Evolutionary conservation across 2,329 filamentous ascomycete genomes (phyloP), one percentile per base, ranked within the genome.

Genomic region (Fusarium dlaminii): DNA sequence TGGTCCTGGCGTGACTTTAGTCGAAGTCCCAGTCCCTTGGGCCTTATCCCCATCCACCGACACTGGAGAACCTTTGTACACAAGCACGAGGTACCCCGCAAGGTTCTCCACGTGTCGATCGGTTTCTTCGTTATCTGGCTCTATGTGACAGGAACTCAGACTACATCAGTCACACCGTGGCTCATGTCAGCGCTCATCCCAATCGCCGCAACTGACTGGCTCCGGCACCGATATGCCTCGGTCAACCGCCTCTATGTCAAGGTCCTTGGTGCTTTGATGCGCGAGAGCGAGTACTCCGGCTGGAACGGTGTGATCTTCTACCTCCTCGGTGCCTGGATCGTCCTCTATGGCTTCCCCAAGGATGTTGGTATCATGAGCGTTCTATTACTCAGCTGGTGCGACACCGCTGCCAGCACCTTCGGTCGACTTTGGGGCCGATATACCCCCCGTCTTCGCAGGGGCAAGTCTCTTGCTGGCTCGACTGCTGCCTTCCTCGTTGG

Each of bases 291-390:
- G 84, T 97, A 96, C 76, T 88, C 92, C 54, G 94, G 95, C 58
- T 99, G 94, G 88, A 99, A 99, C 81, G 96, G 96, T 59, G 96
- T 98, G 76, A 97, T 99, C 75, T 98, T 94, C 87, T 99, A 98
- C 83, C 90, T 99, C 15, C 89, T 98, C 13, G 96, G 96, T 64
- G 92, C 95, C 34, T 98, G 95, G 91, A 88, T 91, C 37, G 94
- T 96, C 22, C 89, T 98, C 75, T 90, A 90, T 75, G 94, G 94
- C 81, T 94, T 97, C 82, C 94, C 95, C 73, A 99, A 98, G 84
- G 96, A 99, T 78, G 89, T 99, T 30, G 95, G 92, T 13, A 92
- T 97, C 55, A 92, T 98, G 86, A 92, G 93, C 70, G 93, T 98
- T 48, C 86, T 99, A 78, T 89, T 99, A 45, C 90, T 99, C 30